A percentile compares a stretch with the other conserved stretches of the same genome.
Conservation (phyloP, 192 early-diverging fungal genomes). For the Coemansia sp. region DNA sequence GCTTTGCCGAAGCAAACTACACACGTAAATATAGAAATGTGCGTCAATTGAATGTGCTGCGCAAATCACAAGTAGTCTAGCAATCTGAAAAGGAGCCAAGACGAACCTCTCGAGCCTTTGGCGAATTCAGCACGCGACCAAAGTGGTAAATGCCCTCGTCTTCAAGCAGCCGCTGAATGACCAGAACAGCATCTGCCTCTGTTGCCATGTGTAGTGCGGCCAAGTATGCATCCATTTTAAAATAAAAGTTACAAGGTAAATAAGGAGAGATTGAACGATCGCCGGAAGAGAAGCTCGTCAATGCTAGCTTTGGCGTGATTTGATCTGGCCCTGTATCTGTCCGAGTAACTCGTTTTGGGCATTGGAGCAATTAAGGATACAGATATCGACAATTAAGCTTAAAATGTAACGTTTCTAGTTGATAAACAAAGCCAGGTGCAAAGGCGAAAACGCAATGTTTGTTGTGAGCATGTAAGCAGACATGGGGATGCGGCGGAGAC, state of each 20-base stretch:
- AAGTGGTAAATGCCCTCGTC: slow-evolving; percentile 37
- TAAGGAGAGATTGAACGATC: too few relatives aligned
- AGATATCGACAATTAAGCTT: neutral
- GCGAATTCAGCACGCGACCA: slow-evolving; percentile 32
- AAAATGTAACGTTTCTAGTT: neutral
- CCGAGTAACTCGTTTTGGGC: too few relatives aligned
- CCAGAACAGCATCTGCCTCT: neutral
- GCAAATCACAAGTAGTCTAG: neutral
- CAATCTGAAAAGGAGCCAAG: neutral
- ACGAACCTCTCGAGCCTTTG: slow-evolving; percentile 25
- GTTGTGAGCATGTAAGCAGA: neutral
- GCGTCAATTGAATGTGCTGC: neutral
- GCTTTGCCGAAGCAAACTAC: slow-evolving; percentile 24
- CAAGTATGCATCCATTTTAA: neutral
- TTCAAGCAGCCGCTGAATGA: slow-evolving; percentile 23
- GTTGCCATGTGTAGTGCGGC: neutral
- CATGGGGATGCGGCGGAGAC: neutral
- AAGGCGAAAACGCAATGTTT: neutral
- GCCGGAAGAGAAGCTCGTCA: too few relatives aligned
- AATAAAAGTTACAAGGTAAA: neutral
- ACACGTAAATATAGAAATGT: neutral
- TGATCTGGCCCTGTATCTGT: neutral
- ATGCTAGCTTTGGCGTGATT: neutral
- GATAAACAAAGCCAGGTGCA: neutral
- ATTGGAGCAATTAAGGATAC: neutral